Conservation (phyloP, 257 asterid species). For the Penstemon barbatus region DNA sequence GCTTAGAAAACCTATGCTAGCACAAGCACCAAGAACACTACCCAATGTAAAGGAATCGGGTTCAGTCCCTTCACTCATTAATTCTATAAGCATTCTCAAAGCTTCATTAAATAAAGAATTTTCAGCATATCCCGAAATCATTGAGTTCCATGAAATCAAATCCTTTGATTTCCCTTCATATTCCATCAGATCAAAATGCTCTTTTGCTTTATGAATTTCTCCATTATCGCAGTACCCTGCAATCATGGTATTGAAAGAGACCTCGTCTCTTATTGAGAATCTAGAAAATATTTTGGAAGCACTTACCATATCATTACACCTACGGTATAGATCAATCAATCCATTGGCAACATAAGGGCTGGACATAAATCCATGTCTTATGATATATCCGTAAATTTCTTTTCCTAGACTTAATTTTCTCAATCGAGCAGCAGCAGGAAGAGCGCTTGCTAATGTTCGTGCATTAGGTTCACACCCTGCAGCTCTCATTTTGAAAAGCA, state of each 20-base stretch:
- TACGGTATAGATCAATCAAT: conserved; percentile 68
- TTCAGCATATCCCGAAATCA: conserved; percentile 76
- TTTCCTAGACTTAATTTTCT: conserved; percentile 51
- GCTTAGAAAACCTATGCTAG: conserved; percentile 40
- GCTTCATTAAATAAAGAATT: conserved; percentile 58
- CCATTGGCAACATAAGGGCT: conserved; percentile 72
- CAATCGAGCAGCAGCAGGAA: conserved; percentile 75
- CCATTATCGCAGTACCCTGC: conserved; percentile 68
- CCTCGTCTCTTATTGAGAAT: conserved; percentile 58
- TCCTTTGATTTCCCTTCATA: conserved; percentile 45
- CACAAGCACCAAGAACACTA: conserved; percentile 60
- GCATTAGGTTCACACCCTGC: conserved; percentile 64
- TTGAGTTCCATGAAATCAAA: conserved; percentile 74
- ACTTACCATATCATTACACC: conserved; percentile 57
- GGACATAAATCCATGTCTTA: conserved; percentile 56
- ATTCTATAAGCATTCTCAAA: conserved; percentile 38
- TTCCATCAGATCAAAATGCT: conserved; percentile 63
- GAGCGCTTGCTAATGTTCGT: conserved; percentile 56
- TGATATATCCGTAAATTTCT: conserved; percentile 69
- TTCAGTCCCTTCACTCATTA: conserved; percentile 40
- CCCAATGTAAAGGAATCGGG: conserved; percentile 74
- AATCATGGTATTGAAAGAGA: conserved; percentile 74
- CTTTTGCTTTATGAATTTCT: conserved; percentile 52
- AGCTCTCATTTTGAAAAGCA: conserved; percentile 52
- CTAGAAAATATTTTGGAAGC: conserved; percentile 55